Percentiles rank a stretch among this genome's conserved stretches.
Evolutionary conservation across 257 asterid genomes (phyloP).

Genomic region (Solanum sparsipilum): DNA sequence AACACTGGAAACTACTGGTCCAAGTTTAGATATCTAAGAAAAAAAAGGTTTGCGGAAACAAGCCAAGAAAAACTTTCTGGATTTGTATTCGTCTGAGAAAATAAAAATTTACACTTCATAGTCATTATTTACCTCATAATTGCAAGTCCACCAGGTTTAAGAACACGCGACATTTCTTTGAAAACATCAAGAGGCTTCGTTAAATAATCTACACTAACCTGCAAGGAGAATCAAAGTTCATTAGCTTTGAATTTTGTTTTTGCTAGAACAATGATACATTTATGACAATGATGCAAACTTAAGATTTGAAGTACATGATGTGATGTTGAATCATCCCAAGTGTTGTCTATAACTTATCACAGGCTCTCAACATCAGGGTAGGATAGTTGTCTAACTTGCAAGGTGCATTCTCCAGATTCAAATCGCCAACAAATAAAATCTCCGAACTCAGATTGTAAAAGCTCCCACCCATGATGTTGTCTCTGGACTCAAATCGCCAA

Average conservation of each 20-base stretch:
- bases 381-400: not conserved
- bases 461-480: not conserved
- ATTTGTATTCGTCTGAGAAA: not conserved
- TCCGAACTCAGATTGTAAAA: not conserved
- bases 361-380: not conserved
- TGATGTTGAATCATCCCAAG: not conserved
- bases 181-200: slow-evolving; percentile 77
- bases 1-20: not conserved
- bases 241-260: not conserved
- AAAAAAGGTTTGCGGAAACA: not conserved
- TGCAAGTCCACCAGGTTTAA: slow-evolving; percentile 92
- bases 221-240: slow-evolving; percentile 13
- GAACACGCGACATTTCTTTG: slow-evolving; percentile 80
- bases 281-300: not conserved
- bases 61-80: not conserved
- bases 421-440: not conserved
- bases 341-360: not conserved
- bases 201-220: slow-evolving; percentile 96
- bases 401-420: not conserved
- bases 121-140: slow-evolving; percentile 47
- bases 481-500: not conserved
- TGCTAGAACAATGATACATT: not conserved
- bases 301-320: not conserved
- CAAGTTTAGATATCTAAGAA: not conserved
- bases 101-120: not conserved